Base-by-base conservation (phyloP, 106 monocot species). In the Dendrobium catenatum region DNA sequence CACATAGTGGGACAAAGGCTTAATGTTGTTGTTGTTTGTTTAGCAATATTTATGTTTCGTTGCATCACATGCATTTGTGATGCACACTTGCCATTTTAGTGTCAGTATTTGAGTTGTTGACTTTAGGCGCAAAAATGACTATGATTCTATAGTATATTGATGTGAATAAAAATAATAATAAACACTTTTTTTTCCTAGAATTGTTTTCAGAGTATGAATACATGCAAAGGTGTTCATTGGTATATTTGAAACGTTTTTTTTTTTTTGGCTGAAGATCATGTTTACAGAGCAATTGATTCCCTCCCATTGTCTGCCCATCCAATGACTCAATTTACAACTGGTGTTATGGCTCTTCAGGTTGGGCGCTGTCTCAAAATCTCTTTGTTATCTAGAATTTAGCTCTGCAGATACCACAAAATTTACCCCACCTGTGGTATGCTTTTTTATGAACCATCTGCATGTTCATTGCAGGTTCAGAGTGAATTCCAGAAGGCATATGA, bases 261-360 rank as follows among this genome's bases (percentile, higher is more conserved):
- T 74, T 18, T 55, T 24, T 42, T 29, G 37, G 54, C 29, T 85
- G 83, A 89, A 97, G 95, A 93, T 77, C 85, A 98, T 93, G 98
- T 95, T 19, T 98, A 86, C 68, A 93, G 88, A 87, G 86, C 95
- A 77, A 98, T 98, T 26, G 86, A 98, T 82, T 82, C 93, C 33
- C 95, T 98, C 59, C 98, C 98, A 77, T 19, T 91, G 43, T 81
- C 85, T 68, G 89, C 98, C 61, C 98, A 98, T 88, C 92, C 98
- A 31, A 98, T 94, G 94, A 95, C 95, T 51, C 98, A 98, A 80
- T 95, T 98, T 84, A 76, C 93, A 27, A 90, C 89, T 67, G 98
- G 94, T 58, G 91, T 98, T 20, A 98, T 98, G 98, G 98, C 95
- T 55, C 94, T 97, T 80, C 97, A 97, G 92, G 97, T 97, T 76